Percentiles rank a stretch among this genome's conserved stretches.
phyloP scores from a whole-genome alignment of 2,329 filamentous ascomycete genomes.

The Fusarium compactum region DNA sequence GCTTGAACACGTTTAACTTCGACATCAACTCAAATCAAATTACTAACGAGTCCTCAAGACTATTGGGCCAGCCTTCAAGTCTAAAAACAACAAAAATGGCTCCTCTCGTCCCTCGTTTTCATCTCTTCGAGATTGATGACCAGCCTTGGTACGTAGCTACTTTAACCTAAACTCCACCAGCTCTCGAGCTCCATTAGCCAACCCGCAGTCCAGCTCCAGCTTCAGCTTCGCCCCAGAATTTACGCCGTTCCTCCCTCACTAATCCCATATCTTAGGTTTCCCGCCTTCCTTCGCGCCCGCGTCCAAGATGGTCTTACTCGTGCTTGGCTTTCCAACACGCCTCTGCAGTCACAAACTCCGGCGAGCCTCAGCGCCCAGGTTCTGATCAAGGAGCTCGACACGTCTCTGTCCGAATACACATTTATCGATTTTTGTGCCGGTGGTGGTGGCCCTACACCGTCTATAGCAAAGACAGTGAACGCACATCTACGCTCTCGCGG shows the following conservation, averaged over 20 bases:
- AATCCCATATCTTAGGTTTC: conserved; percentile 64
- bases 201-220: conserved; percentile 1
- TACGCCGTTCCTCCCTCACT: background rate
- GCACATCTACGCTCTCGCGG: conserved; percentile 48
- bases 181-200: conserved; percentile 4
- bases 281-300: conserved; percentile 71
- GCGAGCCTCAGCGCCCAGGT: conserved; percentile 70
- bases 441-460: conserved; percentile 76
- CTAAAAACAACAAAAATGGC: conserved; percentile 52
- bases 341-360: conserved; percentile 68
- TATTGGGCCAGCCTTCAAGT: background rate
- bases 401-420: conserved; percentile 64
- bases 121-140: conserved; percentile 77
- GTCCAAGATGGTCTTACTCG: conserved; percentile 74
- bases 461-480: conserved; percentile 72
- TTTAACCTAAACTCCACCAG: conserved; percentile 8
- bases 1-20: conserved; percentile 6
- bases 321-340: conserved; percentile 71
- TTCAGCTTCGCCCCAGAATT: background rate
- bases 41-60: background rate
- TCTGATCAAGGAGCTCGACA: conserved; percentile 64
- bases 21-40: background rate
- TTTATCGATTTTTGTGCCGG: conserved; percentile 84
- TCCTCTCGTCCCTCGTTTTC: conserved; percentile 67
- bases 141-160: conserved; percentile 67